A percentile compares a stretch with the other conserved stretches of the same genome.
These are phyloP conservation scores for Kwoniella europaea DNA, from an alignment of 768 basidiomycete genomes.

Conservation along the genomic window DNA sequence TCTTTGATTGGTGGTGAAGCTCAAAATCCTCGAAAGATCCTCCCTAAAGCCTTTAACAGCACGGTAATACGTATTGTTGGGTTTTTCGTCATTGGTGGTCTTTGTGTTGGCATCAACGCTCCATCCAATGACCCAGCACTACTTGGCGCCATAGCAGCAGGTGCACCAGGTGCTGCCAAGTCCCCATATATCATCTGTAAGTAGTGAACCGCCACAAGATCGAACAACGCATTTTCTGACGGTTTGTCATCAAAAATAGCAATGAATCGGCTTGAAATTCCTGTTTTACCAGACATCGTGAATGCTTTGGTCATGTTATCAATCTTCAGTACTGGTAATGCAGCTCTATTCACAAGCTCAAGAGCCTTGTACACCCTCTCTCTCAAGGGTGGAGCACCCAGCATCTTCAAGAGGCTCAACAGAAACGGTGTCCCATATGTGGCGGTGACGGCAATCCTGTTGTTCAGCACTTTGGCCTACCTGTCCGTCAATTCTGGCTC, in stretches of 20 bases:
- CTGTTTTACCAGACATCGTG: conserved; percentile 27
- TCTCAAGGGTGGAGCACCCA: conserved; percentile 26
- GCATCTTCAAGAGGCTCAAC: conserved; percentile 26
- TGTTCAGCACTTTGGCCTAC: conserved; percentile 30
- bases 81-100: conserved; percentile 23
- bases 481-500: conserved; percentile 29
- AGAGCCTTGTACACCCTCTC: conserved; percentile 17
- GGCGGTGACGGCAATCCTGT: conserved; percentile 27
- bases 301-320: conserved; percentile 28
- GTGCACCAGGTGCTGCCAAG: conserved; percentile 38
- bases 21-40: conserved; percentile 24
- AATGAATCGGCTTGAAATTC: conserved; percentile 31
- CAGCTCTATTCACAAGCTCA: neutral
- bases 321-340: conserved; percentile 21
- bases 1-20: conserved; percentile 26
- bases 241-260: neutral
- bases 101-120: conserved; percentile 21
- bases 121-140: conserved; percentile 19
- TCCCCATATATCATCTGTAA: conserved; percentile 32
- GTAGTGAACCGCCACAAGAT: neutral
- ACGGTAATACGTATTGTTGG: conserved; percentile 25
- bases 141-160: conserved; percentile 26
- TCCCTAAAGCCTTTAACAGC: conserved; percentile 28
- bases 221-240: neutral
- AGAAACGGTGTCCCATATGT: conserved; percentile 32